Evolutionary conservation across 257 asterid genomes (phyloP).

Genomic region (Solanum piurae): DNA sequence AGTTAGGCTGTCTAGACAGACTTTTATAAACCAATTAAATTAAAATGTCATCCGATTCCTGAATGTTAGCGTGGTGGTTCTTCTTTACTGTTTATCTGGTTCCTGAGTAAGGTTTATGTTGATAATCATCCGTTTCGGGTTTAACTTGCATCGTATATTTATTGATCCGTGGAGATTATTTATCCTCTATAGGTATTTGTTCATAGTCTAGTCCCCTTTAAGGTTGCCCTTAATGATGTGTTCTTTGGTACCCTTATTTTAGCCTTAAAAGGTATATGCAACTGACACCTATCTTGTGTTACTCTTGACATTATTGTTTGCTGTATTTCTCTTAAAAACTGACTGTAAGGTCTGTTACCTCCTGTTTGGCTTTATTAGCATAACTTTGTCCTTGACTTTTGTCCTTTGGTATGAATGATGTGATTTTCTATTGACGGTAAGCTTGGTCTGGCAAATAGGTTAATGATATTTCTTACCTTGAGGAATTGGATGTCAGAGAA

Average conservation of each 20-base stretch:
- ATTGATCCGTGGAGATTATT: background rate
- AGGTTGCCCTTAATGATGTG: background rate
- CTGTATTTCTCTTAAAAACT: background rate
- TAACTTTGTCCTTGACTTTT: background rate
- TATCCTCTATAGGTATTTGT: background rate
- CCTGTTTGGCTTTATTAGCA: background rate
- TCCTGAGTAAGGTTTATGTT: background rate
- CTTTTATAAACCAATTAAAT: background rate
- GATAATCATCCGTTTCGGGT: background rate
- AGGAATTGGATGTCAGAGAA: conserved; percentile 20
- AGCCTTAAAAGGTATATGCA: background rate
- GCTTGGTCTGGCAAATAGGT: conserved; percentile 32
- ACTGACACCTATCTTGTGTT: background rate
- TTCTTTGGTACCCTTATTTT: background rate
- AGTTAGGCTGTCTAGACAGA: background rate
- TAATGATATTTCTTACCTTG: conserved; percentile 47
- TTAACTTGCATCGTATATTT: background rate
- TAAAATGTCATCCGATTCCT: background rate
- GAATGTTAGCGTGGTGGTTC: background rate
- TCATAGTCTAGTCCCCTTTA: background rate
- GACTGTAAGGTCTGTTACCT: background rate
- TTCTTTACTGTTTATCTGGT: background rate
- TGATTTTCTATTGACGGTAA: background rate
- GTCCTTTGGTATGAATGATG: background rate
- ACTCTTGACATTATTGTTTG: background rate